Evolutionary conservation across 371 early-diverging fungal genomes (phyloP).

Genomic region (Mucor plumbeus): DNA sequence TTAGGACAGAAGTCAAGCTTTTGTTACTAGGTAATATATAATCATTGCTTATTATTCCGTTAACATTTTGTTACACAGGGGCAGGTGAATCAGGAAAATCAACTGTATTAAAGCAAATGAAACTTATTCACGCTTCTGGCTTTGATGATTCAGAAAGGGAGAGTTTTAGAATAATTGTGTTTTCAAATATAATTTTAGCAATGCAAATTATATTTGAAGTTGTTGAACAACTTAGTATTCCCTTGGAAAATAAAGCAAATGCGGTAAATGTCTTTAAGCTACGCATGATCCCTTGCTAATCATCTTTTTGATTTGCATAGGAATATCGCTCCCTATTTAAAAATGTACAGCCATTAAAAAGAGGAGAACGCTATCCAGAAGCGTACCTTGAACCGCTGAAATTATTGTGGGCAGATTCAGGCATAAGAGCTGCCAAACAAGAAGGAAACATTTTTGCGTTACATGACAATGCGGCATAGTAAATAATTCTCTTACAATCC

Average conservation of each 20-base stretch:
- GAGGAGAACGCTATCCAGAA: slow-evolving; percentile 65
- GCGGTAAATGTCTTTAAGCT: not conserved
- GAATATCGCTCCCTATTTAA: slow-evolving; percentile 34
- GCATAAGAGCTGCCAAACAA: slow-evolving; percentile 71
- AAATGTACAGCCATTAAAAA: slow-evolving; percentile 41
- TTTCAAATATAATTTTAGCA: slow-evolving; percentile 79
- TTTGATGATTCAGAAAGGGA: slow-evolving; percentile 80
- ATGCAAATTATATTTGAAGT: slow-evolving; percentile 67
- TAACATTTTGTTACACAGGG: slow-evolving; percentile 57
- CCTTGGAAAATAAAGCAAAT: slow-evolving; percentile 14
- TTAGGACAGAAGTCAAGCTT: slow-evolving; percentile 86
- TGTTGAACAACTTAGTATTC: slow-evolving; percentile 43
- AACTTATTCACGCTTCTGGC: slow-evolving; percentile 88
- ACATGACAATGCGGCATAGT: slow-evolving; percentile 80
- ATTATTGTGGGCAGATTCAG: slow-evolving; percentile 77
- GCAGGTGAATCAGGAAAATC: slow-evolving; percentile 92
- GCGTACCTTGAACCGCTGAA: slow-evolving; percentile 78
- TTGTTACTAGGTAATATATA: slow-evolving; percentile 68
- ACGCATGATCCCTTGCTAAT: not conserved
- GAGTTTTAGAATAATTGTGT: slow-evolving; percentile 75
- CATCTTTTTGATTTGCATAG: slow-evolving; percentile 11
- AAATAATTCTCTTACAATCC: not conserved
- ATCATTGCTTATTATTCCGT: slow-evolving; percentile 3
- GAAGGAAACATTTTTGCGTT: slow-evolving; percentile 75
- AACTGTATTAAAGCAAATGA: slow-evolving; percentile 93